Conservation (phyloP, 495 filamentous ascomycete genomes). For the Corynascus novoguineensis region DNA sequence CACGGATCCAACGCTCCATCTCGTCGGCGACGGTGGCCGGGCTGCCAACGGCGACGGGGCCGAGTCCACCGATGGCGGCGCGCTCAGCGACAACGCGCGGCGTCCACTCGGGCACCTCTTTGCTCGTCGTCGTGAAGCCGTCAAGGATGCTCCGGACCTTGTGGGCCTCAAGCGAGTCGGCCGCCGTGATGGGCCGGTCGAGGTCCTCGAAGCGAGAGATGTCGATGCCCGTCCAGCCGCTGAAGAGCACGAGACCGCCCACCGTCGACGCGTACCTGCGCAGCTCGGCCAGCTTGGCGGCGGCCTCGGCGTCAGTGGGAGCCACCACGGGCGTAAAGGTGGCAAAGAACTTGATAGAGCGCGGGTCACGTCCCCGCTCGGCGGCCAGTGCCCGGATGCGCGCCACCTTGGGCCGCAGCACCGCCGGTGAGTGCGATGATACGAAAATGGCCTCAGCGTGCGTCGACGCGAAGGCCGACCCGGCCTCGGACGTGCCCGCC, state of each 20-base stretch:
- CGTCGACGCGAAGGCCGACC: constrained; percentile 52
- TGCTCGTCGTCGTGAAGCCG: constrained; percentile 45
- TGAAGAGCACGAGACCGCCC: constrained; percentile 55
- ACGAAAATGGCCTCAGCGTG: constrained; percentile 64
- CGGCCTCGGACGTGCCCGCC: constrained; percentile 55
- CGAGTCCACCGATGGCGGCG: constrained; percentile 52
- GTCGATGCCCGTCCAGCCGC: constrained; percentile 60
- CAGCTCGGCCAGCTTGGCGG: constrained; percentile 47
- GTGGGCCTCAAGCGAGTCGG: constrained; percentile 37
- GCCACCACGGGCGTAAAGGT: constrained; percentile 55
- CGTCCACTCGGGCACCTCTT: constrained; percentile 37
- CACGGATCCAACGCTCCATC: constrained; percentile 55
- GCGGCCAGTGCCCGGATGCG: too few species aligned
- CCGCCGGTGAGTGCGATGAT: constrained; percentile 48
- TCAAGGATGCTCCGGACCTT: constrained; percentile 50
- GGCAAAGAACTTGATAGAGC: constrained; percentile 55
- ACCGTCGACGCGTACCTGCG: constrained; percentile 48
- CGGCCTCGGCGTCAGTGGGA: constrained; percentile 52
- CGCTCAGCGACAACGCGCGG: constrained; percentile 51
- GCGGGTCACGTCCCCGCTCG: too few species aligned
- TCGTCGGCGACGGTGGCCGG: constrained; percentile 53
- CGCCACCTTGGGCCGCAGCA: constrained; percentile 50
- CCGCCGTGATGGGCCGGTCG: constrained; percentile 51
- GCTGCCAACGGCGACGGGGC: constrained; percentile 51
- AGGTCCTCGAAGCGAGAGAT: constrained; percentile 51